A percentile compares a stretch with the other conserved stretches of the same genome.
Evolutionary conservation across 129 eudicot species (phyloP).

Genomic region (Gnaphalium uliginosum): DNA sequence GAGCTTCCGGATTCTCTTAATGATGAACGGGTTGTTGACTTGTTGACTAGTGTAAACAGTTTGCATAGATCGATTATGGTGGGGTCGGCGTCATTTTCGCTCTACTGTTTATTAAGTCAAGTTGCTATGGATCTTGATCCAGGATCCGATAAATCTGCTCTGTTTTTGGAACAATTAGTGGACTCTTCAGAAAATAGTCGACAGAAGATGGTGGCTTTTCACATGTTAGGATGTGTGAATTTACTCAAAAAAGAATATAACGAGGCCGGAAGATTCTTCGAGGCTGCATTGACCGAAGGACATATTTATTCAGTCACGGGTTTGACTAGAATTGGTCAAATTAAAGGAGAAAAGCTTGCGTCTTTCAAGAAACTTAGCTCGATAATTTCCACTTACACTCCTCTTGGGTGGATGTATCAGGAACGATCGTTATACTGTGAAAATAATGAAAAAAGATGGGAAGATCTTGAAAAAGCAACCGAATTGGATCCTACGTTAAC

Average conservation of each 20-base stretch:
- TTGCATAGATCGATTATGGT: constrained; percentile 67
- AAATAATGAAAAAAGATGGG: constrained; percentile 58
- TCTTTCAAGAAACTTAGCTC: constrained; percentile 62
- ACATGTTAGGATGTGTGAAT: constrained; percentile 75
- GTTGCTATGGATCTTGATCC: constrained; percentile 78
- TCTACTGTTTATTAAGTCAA: constrained; percentile 79
- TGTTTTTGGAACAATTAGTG: constrained; percentile 59
- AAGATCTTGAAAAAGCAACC: constrained; percentile 80
- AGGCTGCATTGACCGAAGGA: constrained; percentile 66
- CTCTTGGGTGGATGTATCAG: constrained; percentile 98
- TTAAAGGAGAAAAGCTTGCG: constrained; percentile 52
- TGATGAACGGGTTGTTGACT: constrained; percentile 61
- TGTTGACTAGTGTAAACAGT: constrained; percentile 52
- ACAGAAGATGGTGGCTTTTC: constrained; percentile 76
- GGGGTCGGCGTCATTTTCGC: constrained; percentile 77
- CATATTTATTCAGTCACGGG: constrained; percentile 86
- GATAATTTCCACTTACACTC: constrained; percentile 56
- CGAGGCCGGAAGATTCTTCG: constrained; percentile 68
- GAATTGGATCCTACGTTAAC: constrained; percentile 89
- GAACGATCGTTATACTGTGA: constrained; percentile 83
- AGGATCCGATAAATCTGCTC: constrained; percentile 56
- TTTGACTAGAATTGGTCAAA: constrained; percentile 71
- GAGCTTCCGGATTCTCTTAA: constrained; percentile 74
- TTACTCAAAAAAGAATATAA: constrained; percentile 73
- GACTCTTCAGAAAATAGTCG: constrained; percentile 53